Percentiles rank a stretch among this genome's conserved stretches.
Evolutionary conservation across 306 rosid species (phyloP).

Genomic region (Vachellia collinsii): DNA sequence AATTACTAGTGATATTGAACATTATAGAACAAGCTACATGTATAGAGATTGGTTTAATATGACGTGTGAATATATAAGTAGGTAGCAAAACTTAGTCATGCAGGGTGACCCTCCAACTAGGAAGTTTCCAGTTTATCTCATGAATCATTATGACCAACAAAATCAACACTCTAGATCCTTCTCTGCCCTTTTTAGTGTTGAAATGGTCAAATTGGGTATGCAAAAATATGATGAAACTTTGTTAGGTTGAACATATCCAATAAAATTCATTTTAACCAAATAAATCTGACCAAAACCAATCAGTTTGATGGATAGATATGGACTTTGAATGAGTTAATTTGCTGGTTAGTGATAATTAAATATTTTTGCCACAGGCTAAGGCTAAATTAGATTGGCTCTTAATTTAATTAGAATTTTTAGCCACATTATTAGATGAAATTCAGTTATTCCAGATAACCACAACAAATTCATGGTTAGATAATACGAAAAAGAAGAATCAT

Average conservation of each 20-base stretch:
- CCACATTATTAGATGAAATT: not conserved
- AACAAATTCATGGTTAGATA: not conserved
- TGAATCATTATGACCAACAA: constrained; percentile 7
- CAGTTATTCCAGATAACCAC: not conserved
- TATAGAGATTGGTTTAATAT: not conserved
- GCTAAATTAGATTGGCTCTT: not conserved
- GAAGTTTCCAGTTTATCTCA: constrained; percentile 17
- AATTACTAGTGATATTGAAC: not conserved
- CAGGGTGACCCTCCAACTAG: constrained; percentile 54
- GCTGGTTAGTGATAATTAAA: not conserved
- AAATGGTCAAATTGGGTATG: constrained; percentile 20
- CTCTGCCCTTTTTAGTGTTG: constrained; percentile 1
- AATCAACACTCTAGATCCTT: constrained; percentile 29
- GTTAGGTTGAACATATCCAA: not conserved
- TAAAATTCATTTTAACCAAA: not conserved
- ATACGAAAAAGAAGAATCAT: not conserved
- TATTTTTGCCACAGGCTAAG: not conserved
- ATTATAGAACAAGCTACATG: not conserved
- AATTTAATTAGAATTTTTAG: not conserved
- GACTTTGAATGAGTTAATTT: not conserved
- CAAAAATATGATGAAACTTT: constrained; percentile 10
- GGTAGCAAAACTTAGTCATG: constrained; percentile 45
- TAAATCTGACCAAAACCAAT: not conserved
- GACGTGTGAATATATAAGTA: constrained; percentile 24
- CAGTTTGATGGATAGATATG: not conserved